Base-by-base conservation (phyloP, 306 rosid genomes). In the Lathyrus sativus region DNA sequence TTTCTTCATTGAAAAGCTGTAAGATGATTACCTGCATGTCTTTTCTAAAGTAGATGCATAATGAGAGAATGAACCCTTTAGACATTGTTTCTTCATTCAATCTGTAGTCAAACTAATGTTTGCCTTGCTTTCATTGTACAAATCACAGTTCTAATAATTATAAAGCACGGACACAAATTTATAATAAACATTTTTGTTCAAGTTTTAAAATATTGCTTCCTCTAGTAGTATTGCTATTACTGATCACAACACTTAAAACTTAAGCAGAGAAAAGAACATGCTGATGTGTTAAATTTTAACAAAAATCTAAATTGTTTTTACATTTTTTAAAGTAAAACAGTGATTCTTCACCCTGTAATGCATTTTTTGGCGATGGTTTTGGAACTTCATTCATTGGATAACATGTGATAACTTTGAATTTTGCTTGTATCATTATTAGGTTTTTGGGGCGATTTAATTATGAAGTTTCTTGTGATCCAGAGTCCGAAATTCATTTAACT, bases 381-480 rank as follows among this genome's bases (percentile, higher is more conserved):
- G 67, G 17, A 66, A 43, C 54, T 72, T 49, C 24, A n/a, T 44
- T 79, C 41, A 46, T 29, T 46, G 39, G 62, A 56, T 6, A 79
- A 55, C 31, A 26, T 37, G 22, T 41, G 59, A 74, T 62, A 53
- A 22, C 5, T 24, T 63, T 45, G 70, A 68, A 37, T 39, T 39
- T 41, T 55, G 64, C 41, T 46, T 19, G n/a, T 49, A 39, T 51
- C 61, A 46, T 29, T 43, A 18, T 56, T 31, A 69, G 69, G 22
- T 57, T 74, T 24, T n/a, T 64, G 9, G 43, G 42, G 41, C 44
- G 46, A 48, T 67, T 71, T n/a, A 17, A 8, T 66, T 49, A 39
- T 72, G 55, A 48, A 67, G 43, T 76, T 80, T 62, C 68, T 62
- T 35, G 11, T 54, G 19, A 62, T 15, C 13, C 44, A 2, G 41